Evolutionary conservation across 179 eudicot species (phyloP).

Genomic region (Carnegiea gigantea): DNA sequence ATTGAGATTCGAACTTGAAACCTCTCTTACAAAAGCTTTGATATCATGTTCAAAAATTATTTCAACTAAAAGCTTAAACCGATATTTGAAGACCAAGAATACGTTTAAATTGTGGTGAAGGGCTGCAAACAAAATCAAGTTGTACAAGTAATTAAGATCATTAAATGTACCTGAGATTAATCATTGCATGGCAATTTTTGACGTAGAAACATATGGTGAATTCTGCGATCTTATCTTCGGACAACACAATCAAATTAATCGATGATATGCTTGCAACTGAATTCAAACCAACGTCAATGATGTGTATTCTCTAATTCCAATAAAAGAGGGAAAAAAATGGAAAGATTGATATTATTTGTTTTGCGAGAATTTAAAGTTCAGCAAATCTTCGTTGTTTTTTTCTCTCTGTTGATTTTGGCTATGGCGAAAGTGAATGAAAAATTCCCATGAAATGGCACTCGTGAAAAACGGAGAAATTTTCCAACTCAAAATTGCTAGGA

Average conservation of each 20-base stretch:
- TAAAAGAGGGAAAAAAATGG: background rate
- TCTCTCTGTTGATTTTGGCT: background rate
- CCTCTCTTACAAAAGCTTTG: too few relatives aligned
- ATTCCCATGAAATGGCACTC: background rate
- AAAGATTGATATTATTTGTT: background rate
- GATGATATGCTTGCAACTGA: background rate
- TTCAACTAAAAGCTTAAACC: too few relatives aligned
- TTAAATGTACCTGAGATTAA: background rate
- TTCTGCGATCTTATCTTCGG: background rate
- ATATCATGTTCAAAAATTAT: too few relatives aligned
- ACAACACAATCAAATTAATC: background rate
- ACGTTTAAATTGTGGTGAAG: background rate
- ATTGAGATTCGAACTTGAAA: too few relatives aligned
- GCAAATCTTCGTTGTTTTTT: background rate
- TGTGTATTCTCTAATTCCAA: background rate
- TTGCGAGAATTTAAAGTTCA: background rate
- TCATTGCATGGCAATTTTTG: background rate
- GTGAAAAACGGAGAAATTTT: background rate
- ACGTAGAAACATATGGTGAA: background rate
- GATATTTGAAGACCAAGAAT: too few relatives aligned
- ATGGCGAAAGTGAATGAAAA: background rate
- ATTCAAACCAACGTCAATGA: background rate
- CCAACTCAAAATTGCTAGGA: background rate
- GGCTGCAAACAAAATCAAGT: background rate
- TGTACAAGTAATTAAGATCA: background rate